Base-by-base conservation (phyloP, 257 asterid species). In the Lycium ferocissimum region DNA sequence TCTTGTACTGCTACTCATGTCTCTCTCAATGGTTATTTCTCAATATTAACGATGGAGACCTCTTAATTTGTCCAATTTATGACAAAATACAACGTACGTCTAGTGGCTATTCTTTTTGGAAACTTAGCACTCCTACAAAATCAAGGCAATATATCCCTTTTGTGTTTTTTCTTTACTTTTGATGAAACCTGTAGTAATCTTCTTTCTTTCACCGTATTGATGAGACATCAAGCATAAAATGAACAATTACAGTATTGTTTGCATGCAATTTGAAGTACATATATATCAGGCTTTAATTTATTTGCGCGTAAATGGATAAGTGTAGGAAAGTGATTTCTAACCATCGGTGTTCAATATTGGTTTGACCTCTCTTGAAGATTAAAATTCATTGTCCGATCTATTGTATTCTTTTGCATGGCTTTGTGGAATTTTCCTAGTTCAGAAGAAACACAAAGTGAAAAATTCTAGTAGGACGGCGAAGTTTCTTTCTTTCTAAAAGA, bases 41-140 rank as follows among this genome's bases (percentile, higher is more conserved):
- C 80, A 73, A 2, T 10, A 45, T 0, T n/a, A 20, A n/a, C 38
- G 40, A 47, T 20, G 9, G 5, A 22, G 81, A 51, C 81, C 14
- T 22, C 61, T 75, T 72, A n/a, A 20, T 73, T 75, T 75, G 62
- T 49, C 81, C 33, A 75, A 75, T 51, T 49, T 76, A 51, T 76
- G 45, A 75, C 81, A 75, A 49, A 73, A 20, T 22, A 13, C 7
- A 12, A 22, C 3, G 53, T 22, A 22, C 3, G 53, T 15, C 78
- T 75, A 1, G 10, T 45, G 5, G 62, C 12, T 73, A 75, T 8
- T 15, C 26, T 0, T 65, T 62, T 61, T 14, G 0, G 0, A 4
- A 40, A 56, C 65, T 58, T 65, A 66, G 11, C 49, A 76, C 3
- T 49, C 40, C 0, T 51, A 76, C 43, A 76, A 76, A 20, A 76